Conservation (phyloP, 108 stramenopile species). For the Pelagomonas calceolata region DNA sequence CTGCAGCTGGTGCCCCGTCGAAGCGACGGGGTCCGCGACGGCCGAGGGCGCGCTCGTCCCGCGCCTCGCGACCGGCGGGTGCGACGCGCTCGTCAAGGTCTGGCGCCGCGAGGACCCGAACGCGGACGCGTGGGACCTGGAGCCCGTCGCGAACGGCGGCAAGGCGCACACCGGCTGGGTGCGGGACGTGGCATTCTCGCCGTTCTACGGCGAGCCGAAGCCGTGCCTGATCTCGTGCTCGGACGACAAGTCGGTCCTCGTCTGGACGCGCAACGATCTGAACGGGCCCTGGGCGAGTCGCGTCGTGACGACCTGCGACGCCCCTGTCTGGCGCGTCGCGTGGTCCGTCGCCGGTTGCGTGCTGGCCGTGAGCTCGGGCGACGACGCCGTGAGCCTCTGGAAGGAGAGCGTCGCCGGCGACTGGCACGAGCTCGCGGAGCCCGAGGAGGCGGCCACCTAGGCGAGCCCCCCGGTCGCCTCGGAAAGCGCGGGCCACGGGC, state of each 20-base stretch:
- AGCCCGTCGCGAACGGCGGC: neutral
- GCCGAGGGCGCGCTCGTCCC: conserved; percentile 30
- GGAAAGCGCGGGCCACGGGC: too few species aligned
- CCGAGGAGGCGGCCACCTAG: conserved; percentile 18
- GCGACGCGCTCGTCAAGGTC: conserved; percentile 85
- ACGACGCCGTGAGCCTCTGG: conserved; percentile 84
- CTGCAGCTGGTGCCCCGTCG: conserved; percentile 73
- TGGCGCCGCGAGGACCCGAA: conserved; percentile 34
- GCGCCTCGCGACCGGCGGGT: conserved; percentile 84
- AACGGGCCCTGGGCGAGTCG: conserved; percentile 57
- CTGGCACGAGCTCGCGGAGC: conserved; percentile 37
- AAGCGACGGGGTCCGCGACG: neutral
- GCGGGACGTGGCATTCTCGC: conserved; percentile 96
- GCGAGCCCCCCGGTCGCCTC: too few species aligned
- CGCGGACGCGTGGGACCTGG: neutral
- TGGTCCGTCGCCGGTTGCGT: conserved; percentile 95
- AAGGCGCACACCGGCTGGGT: conserved; percentile 81
- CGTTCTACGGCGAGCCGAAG: conserved; percentile 66
- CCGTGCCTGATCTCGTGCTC: conserved; percentile 79
- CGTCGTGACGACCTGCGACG: conserved; percentile 64
- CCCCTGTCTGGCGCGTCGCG: conserved; percentile 93
- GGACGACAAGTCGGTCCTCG: conserved; percentile 81
- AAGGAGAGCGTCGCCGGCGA: conserved; percentile 55
- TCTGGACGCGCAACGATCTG: conserved; percentile 69
- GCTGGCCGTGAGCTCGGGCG: conserved; percentile 88